Evolutionary conservation across 2,329 filamentous ascomycete species (phyloP), one percentile per base, ranked within the genome.

Genomic region (Calycina herbarum): DNA sequence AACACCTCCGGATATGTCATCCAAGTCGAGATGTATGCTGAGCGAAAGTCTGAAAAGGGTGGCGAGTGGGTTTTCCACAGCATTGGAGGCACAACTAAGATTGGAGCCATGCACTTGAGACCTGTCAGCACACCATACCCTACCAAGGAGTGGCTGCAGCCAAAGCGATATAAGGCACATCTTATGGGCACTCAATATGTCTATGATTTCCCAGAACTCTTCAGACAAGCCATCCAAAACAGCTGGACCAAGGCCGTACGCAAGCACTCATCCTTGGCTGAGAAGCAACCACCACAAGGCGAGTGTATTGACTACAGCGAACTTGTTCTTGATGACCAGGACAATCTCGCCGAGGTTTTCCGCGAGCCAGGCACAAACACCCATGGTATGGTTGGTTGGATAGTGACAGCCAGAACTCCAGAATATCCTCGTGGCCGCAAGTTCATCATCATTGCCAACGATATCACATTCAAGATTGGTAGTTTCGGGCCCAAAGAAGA

Each of bases 161-260:
- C 95, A 69, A 98, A 98, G 89, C 89, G 95, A 74, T 98, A 99
- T 89, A 97, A 97, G 89, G 95, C 95, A 72, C 95, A 99, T 78
- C 83, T 98, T 68, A 97, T 99, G 94, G 95, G 95, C 70, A 99
- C 95, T 33, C 95, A 99, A 81, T 99, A 97, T 78, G 95, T 98
- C 63, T 99, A 99, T 78, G 95, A 99, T 80, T 99, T 99, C 90
- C 95, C 95, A 35, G 95, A 99, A 85, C 89, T 99, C 59, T 99
- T 99, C 91, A 89, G 95, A 76, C 95, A 98, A 81, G 93, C 95
- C 57, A 93, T 97, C 77, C 93, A 97, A 82, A 97, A 97, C 84
- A 91, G 87, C 80, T 99, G 95, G 95, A 81, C 83, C 76, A 89
- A 89, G 78, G 88, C 89, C 64, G 85, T 91, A 70, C 87, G 89